Percentiles rank a stretch among this genome's conserved stretches.
These are phyloP conservation scores for Collariella sp. DNA, from an alignment of 495 filamentous ascomycete species.

Conservation along the genomic window DNA sequence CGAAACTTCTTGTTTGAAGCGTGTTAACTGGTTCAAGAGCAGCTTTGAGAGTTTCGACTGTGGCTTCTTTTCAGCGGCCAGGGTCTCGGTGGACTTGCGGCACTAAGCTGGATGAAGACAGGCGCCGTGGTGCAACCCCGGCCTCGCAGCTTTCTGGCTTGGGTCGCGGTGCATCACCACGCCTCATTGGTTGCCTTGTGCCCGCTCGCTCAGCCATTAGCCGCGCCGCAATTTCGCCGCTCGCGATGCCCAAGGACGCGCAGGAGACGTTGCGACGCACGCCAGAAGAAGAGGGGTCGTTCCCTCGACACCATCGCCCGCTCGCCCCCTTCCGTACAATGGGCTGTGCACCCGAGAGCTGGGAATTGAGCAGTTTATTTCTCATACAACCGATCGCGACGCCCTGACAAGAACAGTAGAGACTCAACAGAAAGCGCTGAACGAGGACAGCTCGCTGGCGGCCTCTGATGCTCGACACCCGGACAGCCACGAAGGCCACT, in stretches of 20 bases:
- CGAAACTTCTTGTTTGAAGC: background rate
- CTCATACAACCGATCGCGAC: no score
- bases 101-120: background rate
- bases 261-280: background rate
- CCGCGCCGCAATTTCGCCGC: background rate
- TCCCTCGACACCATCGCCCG: no score
- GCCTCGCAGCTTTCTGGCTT: background rate
- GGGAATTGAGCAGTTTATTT: no score
- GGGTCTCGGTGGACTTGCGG: background rate
- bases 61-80: no score
- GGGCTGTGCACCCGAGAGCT: background rate
- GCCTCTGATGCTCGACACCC: background rate
- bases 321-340: background rate
- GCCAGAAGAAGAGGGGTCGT: background rate
- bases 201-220: background rate
- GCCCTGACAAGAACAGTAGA: no score
- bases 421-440: no score
- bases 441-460: background rate
- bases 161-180: background rate
- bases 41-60: no score
- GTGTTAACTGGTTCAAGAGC: background rate
- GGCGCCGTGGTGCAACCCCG: background rate
- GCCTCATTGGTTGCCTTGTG: conserved; percentile 12
- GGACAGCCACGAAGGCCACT: background rate
- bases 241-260: background rate